phyloP scores from a whole-genome alignment of 2,329 filamentous ascomycete species.

The Albifimbria verrucaria region DNA sequence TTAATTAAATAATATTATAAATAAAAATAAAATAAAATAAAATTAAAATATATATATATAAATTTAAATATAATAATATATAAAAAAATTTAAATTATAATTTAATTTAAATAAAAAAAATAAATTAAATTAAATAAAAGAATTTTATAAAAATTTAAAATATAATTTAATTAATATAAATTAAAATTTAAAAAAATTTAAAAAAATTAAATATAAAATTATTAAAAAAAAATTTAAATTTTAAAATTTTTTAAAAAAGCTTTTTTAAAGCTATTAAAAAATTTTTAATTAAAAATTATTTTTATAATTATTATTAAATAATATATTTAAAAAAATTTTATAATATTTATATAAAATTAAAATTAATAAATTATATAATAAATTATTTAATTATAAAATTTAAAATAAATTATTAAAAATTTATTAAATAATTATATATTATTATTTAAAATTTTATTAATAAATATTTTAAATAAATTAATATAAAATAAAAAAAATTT shows the following conservation, averaged over 20 bases:
- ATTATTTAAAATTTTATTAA: conserved; percentile 1
- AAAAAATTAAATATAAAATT: not conserved
- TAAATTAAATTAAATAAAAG: too few species aligned
- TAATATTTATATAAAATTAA: not conserved
- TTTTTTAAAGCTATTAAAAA: not conserved
- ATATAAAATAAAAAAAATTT: conserved; percentile 3
- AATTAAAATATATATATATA: not conserved
- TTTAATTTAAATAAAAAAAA: too few species aligned
- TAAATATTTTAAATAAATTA: conserved; percentile 3
- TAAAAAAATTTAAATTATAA: too few species aligned
- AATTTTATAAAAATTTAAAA: too few species aligned
- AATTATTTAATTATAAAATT: not conserved
- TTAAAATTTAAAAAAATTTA: not conserved
- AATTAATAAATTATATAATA: not conserved
- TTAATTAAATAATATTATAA: not conserved
- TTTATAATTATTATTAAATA: not conserved
- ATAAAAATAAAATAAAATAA: not conserved
- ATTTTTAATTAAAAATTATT: not conserved
- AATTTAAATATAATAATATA: not conserved
- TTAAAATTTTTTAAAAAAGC: not conserved
- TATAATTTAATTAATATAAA: too few species aligned
- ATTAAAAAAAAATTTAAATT: not conserved
- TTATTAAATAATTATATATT: not conserved
- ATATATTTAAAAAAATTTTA: not conserved
- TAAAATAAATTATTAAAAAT: too few species aligned